Evolutionary conservation across 257 asterid genomes (phyloP).

Genomic region (Lantana camara): DNA sequence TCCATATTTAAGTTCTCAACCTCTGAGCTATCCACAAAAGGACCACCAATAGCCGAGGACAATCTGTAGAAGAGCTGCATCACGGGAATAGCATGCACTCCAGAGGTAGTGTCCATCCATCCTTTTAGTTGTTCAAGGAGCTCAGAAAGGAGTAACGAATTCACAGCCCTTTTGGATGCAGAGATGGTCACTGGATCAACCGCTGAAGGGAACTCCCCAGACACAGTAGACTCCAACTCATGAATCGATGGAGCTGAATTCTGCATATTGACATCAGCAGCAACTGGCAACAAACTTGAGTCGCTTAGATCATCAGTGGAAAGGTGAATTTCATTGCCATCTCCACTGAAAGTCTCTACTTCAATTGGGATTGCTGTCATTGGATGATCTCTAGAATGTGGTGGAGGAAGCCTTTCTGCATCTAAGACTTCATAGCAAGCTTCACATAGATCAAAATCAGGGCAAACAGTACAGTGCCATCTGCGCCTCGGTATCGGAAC

Average conservation of each 20-base stretch:
- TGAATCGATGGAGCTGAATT: constrained; percentile 70
- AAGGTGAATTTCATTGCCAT: constrained; percentile 83
- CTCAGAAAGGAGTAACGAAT: constrained; percentile 88
- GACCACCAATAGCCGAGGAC: constrained; percentile 96
- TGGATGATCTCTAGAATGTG: constrained; percentile 94
- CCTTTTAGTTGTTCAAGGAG: constrained; percentile 96
- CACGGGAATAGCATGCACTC: constrained; percentile 86
- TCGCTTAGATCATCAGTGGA: constrained; percentile 70
- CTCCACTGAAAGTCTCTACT: constrained; percentile 82
- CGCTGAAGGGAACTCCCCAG: constrained; percentile 72
- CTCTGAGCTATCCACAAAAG: constrained; percentile 70
- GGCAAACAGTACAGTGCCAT: constrained; percentile 98
- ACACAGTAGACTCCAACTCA: constrained; percentile 76
- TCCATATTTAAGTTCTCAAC: constrained; percentile 82
- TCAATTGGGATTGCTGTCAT: constrained; percentile 98
- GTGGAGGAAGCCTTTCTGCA: constrained; percentile 93
- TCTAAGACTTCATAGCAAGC: constrained; percentile 91
- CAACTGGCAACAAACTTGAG: constrained; percentile 61
- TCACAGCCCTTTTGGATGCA: constrained; percentile 95
- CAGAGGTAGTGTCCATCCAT: constrained; percentile 91
- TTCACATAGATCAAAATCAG: constrained; percentile 98
- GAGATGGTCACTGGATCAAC: constrained; percentile 91
- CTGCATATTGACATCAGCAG: constrained; percentile 59
- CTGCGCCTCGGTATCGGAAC: constrained; percentile 95
- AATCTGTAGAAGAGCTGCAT: constrained; percentile 94